Base-by-base conservation (phyloP, 805 yeast species). In the Metahyphopichia silvanorum region DNA sequence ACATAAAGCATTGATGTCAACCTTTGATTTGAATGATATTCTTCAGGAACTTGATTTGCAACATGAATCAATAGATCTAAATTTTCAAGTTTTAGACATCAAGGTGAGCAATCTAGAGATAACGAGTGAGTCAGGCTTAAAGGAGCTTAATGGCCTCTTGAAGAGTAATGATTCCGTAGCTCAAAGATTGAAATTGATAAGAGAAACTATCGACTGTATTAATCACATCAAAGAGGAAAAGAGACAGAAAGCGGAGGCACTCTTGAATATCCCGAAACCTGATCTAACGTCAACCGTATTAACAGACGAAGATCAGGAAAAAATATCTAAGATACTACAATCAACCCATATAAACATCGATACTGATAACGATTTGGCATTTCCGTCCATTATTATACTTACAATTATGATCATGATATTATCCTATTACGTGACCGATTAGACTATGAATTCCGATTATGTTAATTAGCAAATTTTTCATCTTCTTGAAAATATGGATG, bases 401-500 rank as follows among this genome's bases (percentile, higher is more conserved):
- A n/a, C n/a, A n/a, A n/a, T n/a, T n/a, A n/a, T n/a, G n/a, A n/a
- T n/a, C n/a, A n/a, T n/a, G n/a, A n/a, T n/a, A n/a, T n/a, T n/a
- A n/a, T n/a, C n/a, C n/a, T n/a, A n/a, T n/a, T n/a, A n/a, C n/a
- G n/a, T n/a, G n/a, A n/a, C n/a, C n/a, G n/a, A n/a, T n/a, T n/a
- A n/a, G n/a, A n/a, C n/a, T n/a, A n/a, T n/a, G n/a, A n/a, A n/a
- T n/a, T n/a, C n/a, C n/a, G n/a, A n/a, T 63, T 15, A 63, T 57
- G n/a, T 43, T 55, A 63, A 20, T 44, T 47, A 34, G 60, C 65
- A 42, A 40, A 44, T 21, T 37, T 37, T 16, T 55, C 64, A 25
- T 71, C 80, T 36, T 77, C 82, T 39, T 71, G 74, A 63, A 86
- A 87, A 58, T 87, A 93, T 8, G 96, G 94, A 61, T 91, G 98